phyloP scores from a whole-genome alignment of 345 rosid species.

The Lumnitzera racemosa region DNA sequence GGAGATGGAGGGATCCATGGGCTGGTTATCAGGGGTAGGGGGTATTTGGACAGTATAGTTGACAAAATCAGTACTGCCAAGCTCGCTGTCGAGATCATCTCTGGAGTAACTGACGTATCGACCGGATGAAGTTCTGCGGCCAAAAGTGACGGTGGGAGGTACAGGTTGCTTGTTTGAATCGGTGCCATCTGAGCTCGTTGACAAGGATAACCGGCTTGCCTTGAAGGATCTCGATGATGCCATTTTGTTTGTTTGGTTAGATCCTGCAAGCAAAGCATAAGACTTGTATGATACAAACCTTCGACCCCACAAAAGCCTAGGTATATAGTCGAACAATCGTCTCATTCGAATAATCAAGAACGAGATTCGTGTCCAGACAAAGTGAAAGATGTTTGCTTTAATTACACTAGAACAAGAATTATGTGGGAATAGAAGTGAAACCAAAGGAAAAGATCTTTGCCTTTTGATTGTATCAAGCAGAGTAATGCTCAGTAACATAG shows the following conservation, averaged over 20 bases:
- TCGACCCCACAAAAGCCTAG: no score
- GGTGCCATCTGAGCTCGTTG: conserved; percentile 49
- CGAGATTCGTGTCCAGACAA: no score
- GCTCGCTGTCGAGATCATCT: conserved; percentile 91
- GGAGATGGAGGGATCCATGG: conserved; percentile 85
- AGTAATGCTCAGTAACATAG: no score
- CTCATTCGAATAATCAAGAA: no score
- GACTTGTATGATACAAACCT: no score
- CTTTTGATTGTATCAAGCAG: no score
- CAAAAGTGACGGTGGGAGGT: conserved; percentile 64
- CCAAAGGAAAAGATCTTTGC: no score
- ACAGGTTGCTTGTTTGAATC: conserved; percentile 56
- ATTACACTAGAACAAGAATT: no score
- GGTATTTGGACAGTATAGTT: conserved; percentile 91
- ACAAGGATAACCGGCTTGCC: conserved; percentile 50
- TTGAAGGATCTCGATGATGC: conserved; percentile 64
- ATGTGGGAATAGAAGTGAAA: no score
- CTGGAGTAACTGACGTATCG: conserved; percentile 85
- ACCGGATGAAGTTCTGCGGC: conserved; percentile 73
- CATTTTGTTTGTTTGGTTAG: conserved; percentile 21
- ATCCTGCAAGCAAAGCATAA: no score
- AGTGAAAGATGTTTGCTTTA: no score
- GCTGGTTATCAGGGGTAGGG: conserved; percentile 94
- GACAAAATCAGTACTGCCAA: conserved; percentile 61
- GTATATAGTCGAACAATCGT: no score